Evolutionary conservation across 2,329 filamentous ascomycete genomes (phyloP).

Genomic region (Penicillium sp.): DNA sequence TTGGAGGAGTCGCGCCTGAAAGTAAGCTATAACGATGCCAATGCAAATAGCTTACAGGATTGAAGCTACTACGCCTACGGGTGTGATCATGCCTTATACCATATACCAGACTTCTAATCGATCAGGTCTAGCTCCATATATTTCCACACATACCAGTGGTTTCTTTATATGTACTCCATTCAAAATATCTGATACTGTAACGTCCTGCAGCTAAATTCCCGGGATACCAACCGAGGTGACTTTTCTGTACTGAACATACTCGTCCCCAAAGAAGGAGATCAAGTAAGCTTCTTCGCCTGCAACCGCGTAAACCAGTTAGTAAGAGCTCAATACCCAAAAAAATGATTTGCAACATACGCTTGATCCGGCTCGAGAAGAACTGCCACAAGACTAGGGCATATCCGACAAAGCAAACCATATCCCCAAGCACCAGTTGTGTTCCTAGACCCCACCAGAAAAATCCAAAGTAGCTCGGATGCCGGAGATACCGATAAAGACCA

Average conservation of each 20-base stretch:
- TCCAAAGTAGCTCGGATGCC: slow-evolving; percentile 92
- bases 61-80: slow-evolving; percentile 3
- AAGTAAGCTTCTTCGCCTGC: slow-evolving; percentile 69
- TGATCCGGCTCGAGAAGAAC: slow-evolving; percentile 71
- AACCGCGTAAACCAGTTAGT: slow-evolving; percentile 10
- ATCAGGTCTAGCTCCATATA: background rate
- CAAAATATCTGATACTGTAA: background rate
- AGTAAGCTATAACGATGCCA: slow-evolving; percentile 43
- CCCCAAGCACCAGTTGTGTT: slow-evolving; percentile 82
- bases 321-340: background rate
- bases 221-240: slow-evolving; percentile 72
- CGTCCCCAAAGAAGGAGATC: slow-evolving; percentile 70
- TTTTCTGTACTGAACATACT: slow-evolving; percentile 66
- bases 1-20: slow-evolving; percentile 32
- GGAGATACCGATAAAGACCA: slow-evolving; percentile 65
- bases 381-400: slow-evolving; percentile 71
- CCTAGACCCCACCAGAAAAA: slow-evolving; percentile 99
- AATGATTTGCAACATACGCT: slow-evolving; percentile 40
- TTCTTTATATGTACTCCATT: background rate
- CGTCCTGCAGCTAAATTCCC: slow-evolving; percentile 45
- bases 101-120: slow-evolving; percentile 6
- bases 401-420: slow-evolving; percentile 63
- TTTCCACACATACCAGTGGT: background rate
- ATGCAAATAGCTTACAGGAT: background rate
- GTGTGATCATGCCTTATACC: slow-evolving; percentile 6